These are phyloP conservation scores for Phialophora macrospora DNA, from an alignment of 2,329 filamentous ascomycete genomes.

Conservation along the genomic window DNA sequence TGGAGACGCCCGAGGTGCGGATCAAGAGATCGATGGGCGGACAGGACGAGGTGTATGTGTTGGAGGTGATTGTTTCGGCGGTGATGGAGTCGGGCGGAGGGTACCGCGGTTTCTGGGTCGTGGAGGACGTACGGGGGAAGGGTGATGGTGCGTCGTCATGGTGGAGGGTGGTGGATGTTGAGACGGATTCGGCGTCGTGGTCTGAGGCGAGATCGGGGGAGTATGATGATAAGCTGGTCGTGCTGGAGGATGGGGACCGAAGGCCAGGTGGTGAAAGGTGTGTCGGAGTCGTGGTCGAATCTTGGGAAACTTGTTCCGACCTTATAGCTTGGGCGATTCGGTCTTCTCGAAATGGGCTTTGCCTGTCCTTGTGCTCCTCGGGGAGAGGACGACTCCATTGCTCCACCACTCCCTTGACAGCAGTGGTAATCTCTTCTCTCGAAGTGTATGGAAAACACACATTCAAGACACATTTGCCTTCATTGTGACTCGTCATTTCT, in stretches of 20 bases:
- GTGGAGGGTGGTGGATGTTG: constrained; percentile 29
- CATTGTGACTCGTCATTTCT: constrained; percentile 82
- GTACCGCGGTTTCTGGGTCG: constrained; percentile 49
- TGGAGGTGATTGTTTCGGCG: constrained; percentile 75
- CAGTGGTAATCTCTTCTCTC: constrained; percentile 89
- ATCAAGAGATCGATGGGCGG: constrained; percentile 91
- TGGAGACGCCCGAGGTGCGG: constrained; percentile 88
- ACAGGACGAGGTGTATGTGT: constrained; percentile 84
- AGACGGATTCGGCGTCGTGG: constrained; percentile 29
- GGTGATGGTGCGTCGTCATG: constrained; percentile 19
- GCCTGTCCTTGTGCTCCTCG: constrained; percentile 54
- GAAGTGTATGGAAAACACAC: constrained; percentile 98
- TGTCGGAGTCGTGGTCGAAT: constrained; percentile 42
- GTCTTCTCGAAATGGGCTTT: constrained; percentile 81
- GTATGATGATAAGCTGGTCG: constrained; percentile 37
- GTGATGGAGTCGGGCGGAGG: constrained; percentile 89
- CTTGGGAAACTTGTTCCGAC: constrained; percentile 63
- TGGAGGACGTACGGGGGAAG: not conserved
- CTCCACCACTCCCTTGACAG: constrained; percentile 83
- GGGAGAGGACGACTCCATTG: constrained; percentile 78
- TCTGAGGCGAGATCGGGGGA: constrained; percentile 30
- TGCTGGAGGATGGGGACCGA: constrained; percentile 35
- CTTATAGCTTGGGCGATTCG: constrained; percentile 86
- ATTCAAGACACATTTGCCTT: constrained; percentile 75
- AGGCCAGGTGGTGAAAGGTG: constrained; percentile 44